These are phyloP conservation scores for Kodamaea arcana DNA, from an alignment of 1,139 yeast genomes.

Conservation along the genomic window DNA sequence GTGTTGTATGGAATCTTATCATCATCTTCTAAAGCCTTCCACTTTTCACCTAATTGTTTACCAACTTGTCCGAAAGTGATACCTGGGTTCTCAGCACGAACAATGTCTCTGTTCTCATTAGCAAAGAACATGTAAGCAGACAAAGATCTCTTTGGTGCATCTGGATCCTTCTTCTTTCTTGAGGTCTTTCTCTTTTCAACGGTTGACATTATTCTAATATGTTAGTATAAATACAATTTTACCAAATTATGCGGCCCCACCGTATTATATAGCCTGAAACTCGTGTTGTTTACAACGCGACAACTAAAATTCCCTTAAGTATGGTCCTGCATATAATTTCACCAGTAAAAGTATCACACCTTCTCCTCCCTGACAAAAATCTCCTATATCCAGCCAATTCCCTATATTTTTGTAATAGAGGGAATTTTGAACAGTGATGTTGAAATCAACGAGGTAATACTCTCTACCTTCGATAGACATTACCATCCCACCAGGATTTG, in stretches of 20 bases:
- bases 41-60: constrained; percentile 86
- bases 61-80: constrained; percentile 91
- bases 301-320: constrained; percentile 1
- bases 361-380: constrained; percentile 5
- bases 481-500: too few species aligned
- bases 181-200: constrained; percentile 45
- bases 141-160: constrained; percentile 97
- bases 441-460: too few species aligned
- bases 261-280: background rate
- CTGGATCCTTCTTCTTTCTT: constrained; percentile 77
- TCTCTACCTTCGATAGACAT: too few species aligned
- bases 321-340: background rate
- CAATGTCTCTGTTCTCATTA: constrained; percentile 92
- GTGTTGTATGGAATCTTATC: constrained; percentile 87
- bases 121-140: constrained; percentile 99
- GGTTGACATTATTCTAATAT: constrained; percentile 13
- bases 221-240: constrained; percentile 10
- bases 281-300: constrained; percentile 2
- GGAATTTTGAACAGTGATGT: too few species aligned
- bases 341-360: background rate
- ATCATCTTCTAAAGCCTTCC: constrained; percentile 83
- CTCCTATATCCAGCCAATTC: constrained; percentile 14
- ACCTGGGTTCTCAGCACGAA: constrained; percentile 93
- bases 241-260: background rate
- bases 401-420: constrained; percentile 5